Evolutionary conservation across 139 green algal species (phyloP), one percentile per base, ranked within the genome.

Genomic region (Tetraselmis chui): DNA sequence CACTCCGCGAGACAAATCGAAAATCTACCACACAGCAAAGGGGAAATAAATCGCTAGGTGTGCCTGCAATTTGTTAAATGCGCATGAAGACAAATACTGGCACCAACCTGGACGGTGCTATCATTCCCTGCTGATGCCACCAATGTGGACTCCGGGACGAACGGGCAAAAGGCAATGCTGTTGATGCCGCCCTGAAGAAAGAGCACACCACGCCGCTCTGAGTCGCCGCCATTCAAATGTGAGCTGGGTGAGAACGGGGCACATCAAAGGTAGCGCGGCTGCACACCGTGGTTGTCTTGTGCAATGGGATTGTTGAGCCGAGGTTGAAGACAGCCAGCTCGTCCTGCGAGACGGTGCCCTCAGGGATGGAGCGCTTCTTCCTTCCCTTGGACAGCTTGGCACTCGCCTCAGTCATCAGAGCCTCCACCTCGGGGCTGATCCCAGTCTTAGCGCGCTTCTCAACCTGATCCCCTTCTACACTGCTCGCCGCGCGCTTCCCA

Each of bases 311-410:
- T 78, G 84, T 92, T 30, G 84, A 82, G 25, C 87, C 30, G n/a
- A 96, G 86, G 27, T 59, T 59, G 67, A 91, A 90, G 2, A 29
- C 28, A 0, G 83, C 83, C 0, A 99, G 76, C 25, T 95, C 92
- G 0, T 95, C 94, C 0, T 76, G 28, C n/a, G 28, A 2, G 18
- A 29, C 2, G n/a, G 74, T 28, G n/a, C 26, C 26, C 74, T 28
- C 77, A 0, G 90, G 78, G 28, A 95, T 82, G 18, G 59, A 89
- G n/a, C 94, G 88, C 89, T 98, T 97, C 87, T 97, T 97, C 80
- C 95, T 88, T 0, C 79, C 87, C 81, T 95, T 93, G 77, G 88
- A 92, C 31, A 96, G 87, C 79, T 92, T 77, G 77, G 79, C 75
- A 81, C 78, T 81, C 22, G 31, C 58, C 32, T 82, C 82, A 1